Evolutionary conservation across 306 rosid species (phyloP), one percentile per base, ranked within the genome.

Genomic region (Dalbergia cochinchinensis): DNA sequence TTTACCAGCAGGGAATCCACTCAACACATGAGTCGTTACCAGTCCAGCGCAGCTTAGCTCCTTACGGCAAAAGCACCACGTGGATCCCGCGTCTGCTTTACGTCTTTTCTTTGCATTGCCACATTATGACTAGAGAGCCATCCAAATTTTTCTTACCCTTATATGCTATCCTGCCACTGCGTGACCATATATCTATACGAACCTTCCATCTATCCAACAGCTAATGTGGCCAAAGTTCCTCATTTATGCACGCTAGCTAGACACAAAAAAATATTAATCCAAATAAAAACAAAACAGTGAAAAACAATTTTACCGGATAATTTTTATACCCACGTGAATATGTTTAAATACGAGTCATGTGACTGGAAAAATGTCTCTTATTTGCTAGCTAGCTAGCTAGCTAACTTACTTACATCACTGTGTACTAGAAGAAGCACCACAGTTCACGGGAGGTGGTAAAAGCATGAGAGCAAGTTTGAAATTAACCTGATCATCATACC

Each of bases 81-180:
- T 82, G 84, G 70, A 71, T 48, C 19, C 71, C 82, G 84, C 86
- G 85, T 88, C 51, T 31, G 71, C 48, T 4, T 84, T 63, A 80
- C 90, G 86, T 67, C 69, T 72, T 42, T 4, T 14, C 12, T 16
- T n/a, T 51, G 15, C 11, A 26, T 13, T 14, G 35, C 78, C 76
- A 66, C 85, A 58, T 65, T 73, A 66, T 8, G 26, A 16, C 35
- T 66, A 18, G 18, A 58, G 7, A 26, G 31, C 22, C 35, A 37
- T 54, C 66, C 76, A 33, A 31, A 31, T 7, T 42, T 41, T 41
- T 9, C 22, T 63, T 26, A 6, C 20, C 58, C 6, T 0, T 15
- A 26, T 26, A 26, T 26, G 57, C 58, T 53, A 53, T 53, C 20
- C 58, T 53, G 18, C 12, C 41, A 37, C 41, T 37, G 5, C 1